phyloP scores from a whole-genome alignment of 2,329 filamentous ascomycete genomes.

The Calonectria ilicicola region DNA sequence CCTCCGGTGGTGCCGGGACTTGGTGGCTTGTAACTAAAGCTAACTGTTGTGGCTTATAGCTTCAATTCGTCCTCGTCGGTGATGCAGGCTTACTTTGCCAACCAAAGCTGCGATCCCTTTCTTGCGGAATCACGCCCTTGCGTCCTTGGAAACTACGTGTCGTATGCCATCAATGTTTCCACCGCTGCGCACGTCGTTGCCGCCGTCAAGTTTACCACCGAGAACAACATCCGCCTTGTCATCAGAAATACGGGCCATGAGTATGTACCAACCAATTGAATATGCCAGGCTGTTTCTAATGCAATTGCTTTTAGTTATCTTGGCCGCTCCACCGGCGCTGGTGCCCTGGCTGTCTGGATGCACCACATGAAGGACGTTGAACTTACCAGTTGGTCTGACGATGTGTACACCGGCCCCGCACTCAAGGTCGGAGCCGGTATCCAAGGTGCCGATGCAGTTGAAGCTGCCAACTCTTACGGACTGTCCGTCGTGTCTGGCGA shows the following conservation, averaged over 20 bases:
- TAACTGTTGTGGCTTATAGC: slow-evolving; percentile 22
- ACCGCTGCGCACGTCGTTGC: slow-evolving; percentile 46
- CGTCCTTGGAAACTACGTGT: slow-evolving; percentile 57
- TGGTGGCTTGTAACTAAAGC: not conserved
- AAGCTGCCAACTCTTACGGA: slow-evolving; percentile 57
- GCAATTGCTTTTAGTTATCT: slow-evolving; percentile 30
- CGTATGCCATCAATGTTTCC: slow-evolving; percentile 52
- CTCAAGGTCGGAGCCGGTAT: slow-evolving; percentile 68
- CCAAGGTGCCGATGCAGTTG: slow-evolving; percentile 60
- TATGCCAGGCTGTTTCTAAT: not conserved
- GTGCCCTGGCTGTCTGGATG: slow-evolving; percentile 55
- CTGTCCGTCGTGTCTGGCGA: slow-evolving; percentile 66
- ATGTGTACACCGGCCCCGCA: slow-evolving; percentile 62
- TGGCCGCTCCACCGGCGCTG: slow-evolving; percentile 69
- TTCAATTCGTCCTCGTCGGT: slow-evolving; percentile 40
- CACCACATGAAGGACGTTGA: slow-evolving; percentile 56
- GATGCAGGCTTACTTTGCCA: slow-evolving; percentile 54
- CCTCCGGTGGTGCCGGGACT: not conserved
- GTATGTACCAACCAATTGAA: slow-evolving; percentile 43
- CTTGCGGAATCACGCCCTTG: slow-evolving; percentile 49
- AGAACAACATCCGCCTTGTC: slow-evolving; percentile 61
- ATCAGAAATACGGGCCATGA: slow-evolving; percentile 67
- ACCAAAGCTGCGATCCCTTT: slow-evolving; percentile 56
- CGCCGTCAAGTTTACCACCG: slow-evolving; percentile 47
- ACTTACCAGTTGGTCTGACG: slow-evolving; percentile 52